Conservation (phyloP, 1,139 yeast species). For the Candida frijolesensis region DNA sequence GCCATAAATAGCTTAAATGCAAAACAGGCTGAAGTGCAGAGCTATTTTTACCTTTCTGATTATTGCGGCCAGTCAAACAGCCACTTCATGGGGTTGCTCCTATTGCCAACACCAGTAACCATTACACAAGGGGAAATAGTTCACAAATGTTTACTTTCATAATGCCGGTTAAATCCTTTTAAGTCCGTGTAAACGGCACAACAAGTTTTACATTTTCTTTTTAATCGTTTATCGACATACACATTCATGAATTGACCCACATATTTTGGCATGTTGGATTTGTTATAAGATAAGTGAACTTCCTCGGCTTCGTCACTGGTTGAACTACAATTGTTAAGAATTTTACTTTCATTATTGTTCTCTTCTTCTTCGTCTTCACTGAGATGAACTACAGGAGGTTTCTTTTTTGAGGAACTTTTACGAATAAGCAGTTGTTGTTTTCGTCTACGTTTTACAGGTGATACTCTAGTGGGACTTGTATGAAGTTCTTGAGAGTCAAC, state of each 20-base stretch:
- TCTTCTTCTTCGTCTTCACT: not conserved
- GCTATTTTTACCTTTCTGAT: too few relatives aligned
- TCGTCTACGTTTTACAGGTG: not conserved
- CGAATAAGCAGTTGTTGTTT: not conserved
- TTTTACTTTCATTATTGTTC: not conserved
- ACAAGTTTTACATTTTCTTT: conserved; percentile 20
- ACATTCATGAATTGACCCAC: conserved; percentile 18
- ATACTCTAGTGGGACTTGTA: not conserved
- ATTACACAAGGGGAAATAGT: too few relatives aligned
- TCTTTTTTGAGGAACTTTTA: not conserved
- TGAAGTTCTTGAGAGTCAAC: not conserved
- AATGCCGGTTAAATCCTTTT: conserved; percentile 21
- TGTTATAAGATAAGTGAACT: conserved; percentile 16
- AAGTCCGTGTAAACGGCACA: conserved; percentile 17
- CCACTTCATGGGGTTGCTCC: too few relatives aligned
- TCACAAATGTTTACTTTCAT: conserved; percentile 15
- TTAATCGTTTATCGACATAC: conserved; percentile 13
- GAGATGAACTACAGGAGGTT: not conserved
- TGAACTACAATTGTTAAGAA: not conserved
- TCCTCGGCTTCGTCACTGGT: conserved; percentile 1
- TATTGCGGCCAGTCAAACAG: too few relatives aligned
- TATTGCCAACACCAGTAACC: too few relatives aligned
- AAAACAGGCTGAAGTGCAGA: too few relatives aligned
- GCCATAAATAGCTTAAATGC: too few relatives aligned
- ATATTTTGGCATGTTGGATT: conserved; percentile 20